phyloP scores from a whole-genome alignment of 148 eudicot genomes.

The Spergularia bocconei region DNA sequence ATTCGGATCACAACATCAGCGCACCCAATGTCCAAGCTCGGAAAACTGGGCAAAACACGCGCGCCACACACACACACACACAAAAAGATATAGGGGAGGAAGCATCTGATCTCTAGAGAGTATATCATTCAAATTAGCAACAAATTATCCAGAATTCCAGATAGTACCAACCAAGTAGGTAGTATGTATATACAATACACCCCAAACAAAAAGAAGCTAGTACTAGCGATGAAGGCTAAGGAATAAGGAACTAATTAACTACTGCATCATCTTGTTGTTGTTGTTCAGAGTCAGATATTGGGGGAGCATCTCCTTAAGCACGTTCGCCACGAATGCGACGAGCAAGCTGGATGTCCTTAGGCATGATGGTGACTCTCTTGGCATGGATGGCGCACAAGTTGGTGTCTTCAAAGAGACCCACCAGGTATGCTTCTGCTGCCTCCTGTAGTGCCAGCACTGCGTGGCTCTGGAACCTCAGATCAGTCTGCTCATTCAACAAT shows the following conservation, averaged over 20 bases:
- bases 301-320: conserved; percentile 26
- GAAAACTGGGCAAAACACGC: no score
- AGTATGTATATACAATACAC: no score
- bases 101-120: no score
- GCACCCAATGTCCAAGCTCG: no score
- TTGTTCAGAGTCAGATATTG: no score
- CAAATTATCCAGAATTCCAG: no score
- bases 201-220: no score
- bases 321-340: conserved; percentile 52
- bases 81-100: no score
- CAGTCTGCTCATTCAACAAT: conserved; percentile 30
- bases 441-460: conserved; percentile 55
- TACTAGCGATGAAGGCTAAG: background rate
- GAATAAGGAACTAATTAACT: background rate
- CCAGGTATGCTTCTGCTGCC: conserved; percentile 52
- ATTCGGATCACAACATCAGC: no score
- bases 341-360: conserved; percentile 45
- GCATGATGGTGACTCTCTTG: conserved; percentile 59
- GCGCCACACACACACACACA: no score
- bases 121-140: no score
- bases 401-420: conserved; percentile 46
- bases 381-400: conserved; percentile 43
- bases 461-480: conserved; percentile 58
- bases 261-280: background rate
- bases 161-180: no score